These are phyloP conservation scores for Ceratocystis destructans DNA, from an alignment of 2,329 filamentous ascomycete species.

Conservation along the genomic window DNA sequence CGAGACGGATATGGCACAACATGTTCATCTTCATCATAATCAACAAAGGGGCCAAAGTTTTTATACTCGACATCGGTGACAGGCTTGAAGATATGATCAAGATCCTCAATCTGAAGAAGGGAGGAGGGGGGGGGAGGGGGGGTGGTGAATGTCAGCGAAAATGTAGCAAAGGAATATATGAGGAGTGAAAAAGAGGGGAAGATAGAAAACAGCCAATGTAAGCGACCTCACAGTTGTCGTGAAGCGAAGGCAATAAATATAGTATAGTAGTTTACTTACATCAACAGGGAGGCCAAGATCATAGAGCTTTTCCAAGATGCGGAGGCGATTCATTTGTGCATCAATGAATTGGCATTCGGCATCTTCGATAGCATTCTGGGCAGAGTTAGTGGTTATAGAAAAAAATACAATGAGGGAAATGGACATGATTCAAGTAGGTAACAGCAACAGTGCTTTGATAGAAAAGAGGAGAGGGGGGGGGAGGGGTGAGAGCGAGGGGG, in stretches of 20 bases:
- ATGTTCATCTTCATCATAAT: slow-evolving; percentile 28
- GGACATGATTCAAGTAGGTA: neutral
- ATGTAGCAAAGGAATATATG: neutral
- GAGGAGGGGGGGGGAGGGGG: slow-evolving; percentile 18
- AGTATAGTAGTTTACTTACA: slow-evolving; percentile 28
- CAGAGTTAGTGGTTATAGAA: slow-evolving; percentile 7
- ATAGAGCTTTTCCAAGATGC: slow-evolving; percentile 33
- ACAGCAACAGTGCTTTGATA: neutral
- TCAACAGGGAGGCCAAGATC: slow-evolving; percentile 35
- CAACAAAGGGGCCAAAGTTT: slow-evolving; percentile 32
- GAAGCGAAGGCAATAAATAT: too few relatives aligned
- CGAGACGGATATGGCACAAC: slow-evolving; percentile 35
- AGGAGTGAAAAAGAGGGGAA: neutral
- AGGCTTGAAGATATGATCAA: slow-evolving; percentile 33
- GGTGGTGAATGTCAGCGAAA: slow-evolving; percentile 12
- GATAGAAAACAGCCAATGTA: neutral
- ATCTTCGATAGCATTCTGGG: slow-evolving; percentile 29
- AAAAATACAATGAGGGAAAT: neutral
- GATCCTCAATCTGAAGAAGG: slow-evolving; percentile 30
- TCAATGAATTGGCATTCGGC: slow-evolving; percentile 32
- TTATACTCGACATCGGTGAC: slow-evolving; percentile 34
- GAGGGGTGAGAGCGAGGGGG: too few relatives aligned
- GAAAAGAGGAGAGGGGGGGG: too few relatives aligned
- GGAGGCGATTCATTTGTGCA: slow-evolving; percentile 33
- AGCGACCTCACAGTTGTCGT: neutral